A percentile compares a stretch with the other conserved stretches of the same genome.
Evolutionary conservation across 2,329 filamentous ascomycete genomes (phyloP).

Genomic region (Cladosporium oxysporum): DNA sequence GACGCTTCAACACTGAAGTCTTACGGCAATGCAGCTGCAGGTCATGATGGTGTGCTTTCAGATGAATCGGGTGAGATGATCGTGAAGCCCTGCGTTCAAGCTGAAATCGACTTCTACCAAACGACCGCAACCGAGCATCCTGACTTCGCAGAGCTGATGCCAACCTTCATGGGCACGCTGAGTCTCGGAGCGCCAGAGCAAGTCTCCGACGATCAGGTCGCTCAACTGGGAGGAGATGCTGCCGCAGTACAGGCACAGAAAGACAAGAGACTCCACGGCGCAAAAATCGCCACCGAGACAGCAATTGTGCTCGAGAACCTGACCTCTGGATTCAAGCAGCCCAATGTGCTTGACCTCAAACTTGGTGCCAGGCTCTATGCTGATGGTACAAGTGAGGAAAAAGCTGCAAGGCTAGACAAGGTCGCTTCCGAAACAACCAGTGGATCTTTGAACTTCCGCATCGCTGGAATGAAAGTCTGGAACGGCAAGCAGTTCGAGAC

Average conservation of each 20-base stretch:
- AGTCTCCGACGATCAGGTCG: conserved; percentile 23
- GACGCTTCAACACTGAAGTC: conserved; percentile 63
- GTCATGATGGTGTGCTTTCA: conserved; percentile 87
- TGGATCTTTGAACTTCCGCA: conserved; percentile 61
- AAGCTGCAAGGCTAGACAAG: conserved; percentile 60
- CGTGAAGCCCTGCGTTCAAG: conserved; percentile 87
- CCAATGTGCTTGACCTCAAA: conserved; percentile 93
- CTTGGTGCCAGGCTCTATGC: conserved; percentile 85
- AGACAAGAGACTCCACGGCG: conserved; percentile 51
- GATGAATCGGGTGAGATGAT: conserved; percentile 81
- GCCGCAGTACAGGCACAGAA: conserved; percentile 33
- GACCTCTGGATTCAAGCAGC: conserved; percentile 74
- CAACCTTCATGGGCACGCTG: conserved; percentile 79
- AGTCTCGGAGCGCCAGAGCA: conserved; percentile 58
- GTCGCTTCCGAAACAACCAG: conserved; percentile 62
- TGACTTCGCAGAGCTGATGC: conserved; percentile 78
- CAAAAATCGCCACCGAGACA: conserved; percentile 71
- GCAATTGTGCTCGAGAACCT: conserved; percentile 86
- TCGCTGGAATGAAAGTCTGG: conserved; percentile 67
- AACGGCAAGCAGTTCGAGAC: conserved; percentile 52
- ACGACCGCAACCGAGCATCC: conserved; percentile 65
- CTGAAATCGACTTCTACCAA: conserved; percentile 90
- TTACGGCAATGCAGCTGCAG: conserved; percentile 76
- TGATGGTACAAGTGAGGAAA: conserved; percentile 61
- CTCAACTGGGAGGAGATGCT: conserved; percentile 15